These are phyloP conservation scores for Diplodia seriata DNA, from an alignment of 2,329 filamentous ascomycete species.

Conservation along the genomic window DNA sequence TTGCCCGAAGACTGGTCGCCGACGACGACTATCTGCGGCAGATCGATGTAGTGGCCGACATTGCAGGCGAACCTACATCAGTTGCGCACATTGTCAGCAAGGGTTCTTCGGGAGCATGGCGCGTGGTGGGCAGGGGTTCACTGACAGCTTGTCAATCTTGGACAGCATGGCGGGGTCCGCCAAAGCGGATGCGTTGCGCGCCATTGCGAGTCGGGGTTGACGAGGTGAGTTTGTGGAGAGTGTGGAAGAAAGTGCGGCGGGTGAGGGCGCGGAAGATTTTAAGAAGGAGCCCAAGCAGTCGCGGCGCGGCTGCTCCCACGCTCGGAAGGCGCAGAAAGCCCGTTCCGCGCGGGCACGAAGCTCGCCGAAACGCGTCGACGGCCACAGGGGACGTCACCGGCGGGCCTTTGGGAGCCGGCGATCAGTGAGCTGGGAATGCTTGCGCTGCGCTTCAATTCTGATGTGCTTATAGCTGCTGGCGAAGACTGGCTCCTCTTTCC, in stretches of 20 bases:
- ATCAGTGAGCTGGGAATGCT: neutral
- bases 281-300: neutral
- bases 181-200: neutral
- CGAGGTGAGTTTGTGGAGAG: neutral
- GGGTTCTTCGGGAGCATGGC: too few species aligned
- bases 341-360: neutral
- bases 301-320: too few species aligned
- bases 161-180: slow-evolving; percentile 37
- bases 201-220: neutral
- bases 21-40: slow-evolving; percentile 39
- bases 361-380: neutral
- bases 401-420: neutral
- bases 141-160: slow-evolving; percentile 46
- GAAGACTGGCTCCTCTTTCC: neutral
- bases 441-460: neutral
- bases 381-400: neutral
- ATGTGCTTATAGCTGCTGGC: neutral
- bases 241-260: neutral
- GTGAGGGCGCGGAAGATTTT: neutral
- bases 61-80: slow-evolving; percentile 39
- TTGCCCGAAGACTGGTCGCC: slow-evolving; percentile 53
- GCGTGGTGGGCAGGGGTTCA: too few species aligned
- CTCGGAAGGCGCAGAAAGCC: neutral
- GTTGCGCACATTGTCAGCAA: too few species aligned
- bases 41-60: slow-evolving; percentile 43